A percentile compares a stretch with the other conserved stretches of the same genome.
Evolutionary conservation across 805 yeast genomes (phyloP).

Genomic region (Priceomyces melissophilus): DNA sequence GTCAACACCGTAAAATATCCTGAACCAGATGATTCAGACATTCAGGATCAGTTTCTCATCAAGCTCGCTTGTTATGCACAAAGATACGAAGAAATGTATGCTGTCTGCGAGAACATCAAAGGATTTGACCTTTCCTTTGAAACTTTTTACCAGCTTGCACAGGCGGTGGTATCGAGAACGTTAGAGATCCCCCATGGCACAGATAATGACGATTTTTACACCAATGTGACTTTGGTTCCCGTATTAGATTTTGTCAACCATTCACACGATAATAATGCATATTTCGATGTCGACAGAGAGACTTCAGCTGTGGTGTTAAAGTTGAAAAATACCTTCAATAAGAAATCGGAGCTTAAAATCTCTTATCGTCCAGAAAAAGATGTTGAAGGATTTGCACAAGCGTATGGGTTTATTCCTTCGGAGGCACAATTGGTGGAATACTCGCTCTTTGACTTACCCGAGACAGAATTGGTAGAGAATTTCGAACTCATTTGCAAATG

Average conservation of each 20-base stretch:
- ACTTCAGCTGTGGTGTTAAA: constrained; percentile 56
- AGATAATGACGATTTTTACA: constrained; percentile 22
- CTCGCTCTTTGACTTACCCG: background rate
- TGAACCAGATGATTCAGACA: background rate
- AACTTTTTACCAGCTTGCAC: constrained; percentile 24
- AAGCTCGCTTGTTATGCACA: constrained; percentile 5
- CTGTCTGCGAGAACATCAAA: constrained; percentile 6
- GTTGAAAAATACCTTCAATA: constrained; percentile 25
- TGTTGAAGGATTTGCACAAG: constrained; percentile 21
- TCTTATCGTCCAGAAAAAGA: constrained; percentile 21
- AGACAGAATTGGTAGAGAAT: too few relatives aligned
- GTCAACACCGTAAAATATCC: constrained; percentile 13
- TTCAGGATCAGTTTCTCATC: constrained; percentile 7
- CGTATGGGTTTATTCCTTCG: constrained; percentile 32
- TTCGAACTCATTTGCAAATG: constrained; percentile 18
- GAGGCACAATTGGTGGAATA: too few relatives aligned
- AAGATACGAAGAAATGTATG: constrained; percentile 9
- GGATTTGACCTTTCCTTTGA: constrained; percentile 15
- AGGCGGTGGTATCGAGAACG: constrained; percentile 56
- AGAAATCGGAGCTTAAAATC: constrained; percentile 21
- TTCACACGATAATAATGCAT: constrained; percentile 41
- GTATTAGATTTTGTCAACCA: constrained; percentile 69
- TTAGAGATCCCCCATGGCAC: constrained; percentile 57
- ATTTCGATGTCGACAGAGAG: constrained; percentile 56
- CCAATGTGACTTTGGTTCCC: constrained; percentile 59